Evolutionary conservation across 805 yeast species (phyloP).

Genomic region (Blastobotrys americana): DNA sequence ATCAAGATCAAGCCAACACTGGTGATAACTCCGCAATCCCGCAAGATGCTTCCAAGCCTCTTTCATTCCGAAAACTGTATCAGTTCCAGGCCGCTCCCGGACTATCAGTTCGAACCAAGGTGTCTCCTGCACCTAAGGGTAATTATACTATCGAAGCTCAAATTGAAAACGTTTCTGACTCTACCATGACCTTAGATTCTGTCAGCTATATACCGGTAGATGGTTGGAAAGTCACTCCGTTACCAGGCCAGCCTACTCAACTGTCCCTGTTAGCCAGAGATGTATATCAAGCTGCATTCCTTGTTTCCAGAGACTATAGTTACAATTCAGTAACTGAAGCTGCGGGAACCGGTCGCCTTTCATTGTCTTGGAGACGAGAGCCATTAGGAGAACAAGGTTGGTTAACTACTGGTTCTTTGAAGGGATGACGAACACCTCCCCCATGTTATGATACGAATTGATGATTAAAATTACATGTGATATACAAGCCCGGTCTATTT

Average conservation of each 20-base stretch:
- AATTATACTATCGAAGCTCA: constrained; percentile 27
- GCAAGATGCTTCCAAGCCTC: constrained; percentile 10
- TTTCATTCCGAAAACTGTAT: constrained; percentile 23
- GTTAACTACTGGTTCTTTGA: constrained; percentile 21
- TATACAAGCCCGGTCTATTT: no score
- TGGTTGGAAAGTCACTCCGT: constrained; percentile 19
- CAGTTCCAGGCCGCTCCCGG: constrained; percentile 28
- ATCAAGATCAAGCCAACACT: neutral
- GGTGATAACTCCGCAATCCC: neutral
- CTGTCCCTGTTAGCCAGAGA: constrained; percentile 26
- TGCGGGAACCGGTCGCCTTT: constrained; percentile 17
- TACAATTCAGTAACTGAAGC: constrained; percentile 10
- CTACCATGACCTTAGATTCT: constrained; percentile 25
- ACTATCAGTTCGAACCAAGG: constrained; percentile 25
- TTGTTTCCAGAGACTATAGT: constrained; percentile 16
- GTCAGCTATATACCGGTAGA: constrained; percentile 23
- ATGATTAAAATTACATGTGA: no score
- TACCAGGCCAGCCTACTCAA: constrained; percentile 4
- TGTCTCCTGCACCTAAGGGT: constrained; percentile 13
- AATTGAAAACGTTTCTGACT: constrained; percentile 28
- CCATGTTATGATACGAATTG: no score
- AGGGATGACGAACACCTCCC: no score
- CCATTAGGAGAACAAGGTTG: constrained; percentile 32
- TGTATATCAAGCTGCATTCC: constrained; percentile 24
- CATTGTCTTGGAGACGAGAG: constrained; percentile 31